phyloP scores from a whole-genome alignment of 495 filamentous ascomycete species.

The Penicillium taxi region DNA sequence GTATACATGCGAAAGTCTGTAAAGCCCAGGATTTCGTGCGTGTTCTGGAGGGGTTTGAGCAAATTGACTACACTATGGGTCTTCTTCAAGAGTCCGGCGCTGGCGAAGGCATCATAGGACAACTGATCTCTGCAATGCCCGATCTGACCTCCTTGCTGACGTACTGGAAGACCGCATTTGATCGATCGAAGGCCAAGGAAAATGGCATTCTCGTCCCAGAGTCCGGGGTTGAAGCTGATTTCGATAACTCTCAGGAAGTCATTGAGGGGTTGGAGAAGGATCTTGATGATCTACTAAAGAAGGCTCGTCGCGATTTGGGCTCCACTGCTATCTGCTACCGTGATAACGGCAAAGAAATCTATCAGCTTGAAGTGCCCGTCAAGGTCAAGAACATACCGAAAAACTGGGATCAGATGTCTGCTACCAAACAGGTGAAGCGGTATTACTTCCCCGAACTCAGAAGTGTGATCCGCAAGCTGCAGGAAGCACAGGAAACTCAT shows the following conservation, averaged over 20 bases:
- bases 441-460: constrained; percentile 89
- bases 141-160: constrained; percentile 63
- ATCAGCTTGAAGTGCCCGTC: constrained; percentile 86
- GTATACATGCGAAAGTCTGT: constrained; percentile 85
- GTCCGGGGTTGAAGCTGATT: constrained; percentile 85
- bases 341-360: constrained; percentile 94
- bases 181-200: constrained; percentile 70
- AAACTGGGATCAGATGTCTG: constrained; percentile 92
- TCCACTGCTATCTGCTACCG: constrained; percentile 68
- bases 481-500: constrained; percentile 92
- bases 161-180: constrained; percentile 90
- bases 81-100: constrained; percentile 60
- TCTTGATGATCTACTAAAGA: constrained; percentile 63
- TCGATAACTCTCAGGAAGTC: constrained; percentile 73
- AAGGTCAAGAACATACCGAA: constrained; percentile 76
- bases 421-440: constrained; percentile 80
- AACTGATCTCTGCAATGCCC: constrained; percentile 78
- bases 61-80: constrained; percentile 85
- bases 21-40: constrained; percentile 83
- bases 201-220: constrained; percentile 75
- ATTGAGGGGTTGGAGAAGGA: constrained; percentile 65
- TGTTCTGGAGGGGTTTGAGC: constrained; percentile 96
- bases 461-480: constrained; percentile 70
- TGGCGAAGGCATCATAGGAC: constrained; percentile 74
- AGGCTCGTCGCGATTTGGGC: constrained; percentile 57